Percentiles rank a stretch among this genome's conserved stretches.
Evolutionary conservation across 306 rosid genomes (phyloP).

Genomic region (Urtica urens): DNA sequence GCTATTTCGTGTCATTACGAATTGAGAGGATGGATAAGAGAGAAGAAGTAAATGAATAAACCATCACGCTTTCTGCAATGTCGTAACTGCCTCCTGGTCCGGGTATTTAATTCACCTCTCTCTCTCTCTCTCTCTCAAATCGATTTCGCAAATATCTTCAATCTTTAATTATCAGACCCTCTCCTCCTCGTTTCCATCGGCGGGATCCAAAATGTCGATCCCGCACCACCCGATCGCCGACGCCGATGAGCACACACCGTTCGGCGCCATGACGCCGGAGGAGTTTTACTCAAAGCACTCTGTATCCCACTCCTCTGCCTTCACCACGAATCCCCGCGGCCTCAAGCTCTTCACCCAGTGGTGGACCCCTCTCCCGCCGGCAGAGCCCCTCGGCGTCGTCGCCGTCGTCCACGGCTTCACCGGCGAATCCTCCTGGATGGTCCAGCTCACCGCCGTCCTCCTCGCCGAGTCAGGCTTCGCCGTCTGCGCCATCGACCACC

Average conservation of each 20-base stretch:
- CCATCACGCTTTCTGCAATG: too few relatives aligned
- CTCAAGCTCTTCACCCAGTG: slow-evolving; percentile 81
- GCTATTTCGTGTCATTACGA: too few relatives aligned
- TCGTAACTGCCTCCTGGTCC: too few relatives aligned
- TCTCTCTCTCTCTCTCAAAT: background rate
- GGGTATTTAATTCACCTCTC: background rate
- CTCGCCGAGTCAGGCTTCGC: slow-evolving; percentile 73
- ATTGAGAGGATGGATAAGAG: too few relatives aligned
- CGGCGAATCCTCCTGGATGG: slow-evolving; percentile 94
- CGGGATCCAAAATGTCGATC: slow-evolving; percentile 27
- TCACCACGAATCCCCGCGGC: slow-evolving; percentile 56
- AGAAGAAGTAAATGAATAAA: too few relatives aligned
- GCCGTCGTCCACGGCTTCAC: slow-evolving; percentile 86
- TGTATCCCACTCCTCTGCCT: slow-evolving; percentile 60
- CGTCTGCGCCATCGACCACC: slow-evolving; percentile 89
- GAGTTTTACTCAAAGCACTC: slow-evolving; percentile 75
- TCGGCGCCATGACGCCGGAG: slow-evolving; percentile 49
- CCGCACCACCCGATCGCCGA: slow-evolving; percentile 48
- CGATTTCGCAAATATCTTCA: too few relatives aligned
- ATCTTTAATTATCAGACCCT: background rate
- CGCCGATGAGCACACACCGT: slow-evolving; percentile 70
- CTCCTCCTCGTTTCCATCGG: background rate
- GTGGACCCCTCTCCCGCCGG: slow-evolving; percentile 78
- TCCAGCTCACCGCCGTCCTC: slow-evolving; percentile 76
- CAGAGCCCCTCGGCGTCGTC: slow-evolving; percentile 35